Evolutionary conservation across 352 stramenopile species (phyloP), one percentile per base, ranked within the genome.

Genomic region (Thalassiosira exigua): DNA sequence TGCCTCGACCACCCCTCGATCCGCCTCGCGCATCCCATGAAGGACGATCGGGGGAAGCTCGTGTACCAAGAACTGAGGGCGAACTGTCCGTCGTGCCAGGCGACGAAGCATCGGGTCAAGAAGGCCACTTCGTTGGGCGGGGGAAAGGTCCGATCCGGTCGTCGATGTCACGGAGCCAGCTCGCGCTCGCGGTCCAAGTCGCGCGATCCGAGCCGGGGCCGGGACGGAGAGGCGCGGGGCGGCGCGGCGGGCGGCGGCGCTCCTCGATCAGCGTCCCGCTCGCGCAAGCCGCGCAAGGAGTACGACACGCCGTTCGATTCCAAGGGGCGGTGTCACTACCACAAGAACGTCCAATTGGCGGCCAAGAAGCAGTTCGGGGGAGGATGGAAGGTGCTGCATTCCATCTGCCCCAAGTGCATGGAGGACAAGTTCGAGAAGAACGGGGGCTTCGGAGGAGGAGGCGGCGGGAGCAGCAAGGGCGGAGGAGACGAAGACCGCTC

Each of bases 271-370:
- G 36, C 36, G 36, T 67, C 58, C 14, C 50, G 53, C 21, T 67
- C 58, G 2, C 39, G 58, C 17, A 39, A 67, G n/a, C 59, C 59
- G 1, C 32, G 62, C 2, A 56, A 26, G 17, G 74, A 79, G n/a
- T 79, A 79, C 36, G 61, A 79, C 22, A 84, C 75, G 1, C 75
- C 75, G 0, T 84, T 84, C 41, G 75, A 84, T 32, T 51, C 62
- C 0, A 85, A 77, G 41, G 76, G 76, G 7, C 69, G 76, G 0
- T 85, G 76, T 30, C 76, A 85, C 24, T 74, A 81, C 27, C 76
- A 85, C 42, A 68, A 56, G 36, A 81, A 75, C 56, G 61, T 81
- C 26, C 61, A 70, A 46, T 19, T 70, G 22, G 61, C 42, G 14
- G 21, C 69, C 4, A 80, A 80, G 51, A 85, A 85, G 51, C 77